Conservation (phyloP, 2,329 filamentous ascomycete genomes). For the Aureobasidium sp. region DNA sequence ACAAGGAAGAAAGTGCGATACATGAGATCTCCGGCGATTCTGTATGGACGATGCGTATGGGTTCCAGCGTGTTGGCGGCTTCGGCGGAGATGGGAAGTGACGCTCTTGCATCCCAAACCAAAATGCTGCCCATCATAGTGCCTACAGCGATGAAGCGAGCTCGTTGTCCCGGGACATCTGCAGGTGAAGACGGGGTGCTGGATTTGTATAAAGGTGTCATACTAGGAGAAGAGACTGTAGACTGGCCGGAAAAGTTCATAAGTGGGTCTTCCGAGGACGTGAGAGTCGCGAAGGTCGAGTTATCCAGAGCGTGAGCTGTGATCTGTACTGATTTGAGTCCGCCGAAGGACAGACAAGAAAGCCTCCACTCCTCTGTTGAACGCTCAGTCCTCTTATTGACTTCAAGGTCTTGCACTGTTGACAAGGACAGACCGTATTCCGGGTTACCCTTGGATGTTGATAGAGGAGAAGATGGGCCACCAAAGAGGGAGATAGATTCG, state of each 20-base stretch:
- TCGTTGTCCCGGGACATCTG: constrained; percentile 74
- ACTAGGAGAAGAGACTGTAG: constrained; percentile 44
- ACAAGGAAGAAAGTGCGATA: constrained; percentile 73
- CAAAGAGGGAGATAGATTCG: constrained; percentile 41
- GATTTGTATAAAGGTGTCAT: constrained; percentile 43
- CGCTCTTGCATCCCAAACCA: constrained; percentile 79
- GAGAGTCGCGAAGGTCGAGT: constrained; percentile 61
- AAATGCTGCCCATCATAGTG: constrained; percentile 65
- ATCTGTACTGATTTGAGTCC: constrained; percentile 53
- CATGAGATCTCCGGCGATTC: constrained; percentile 82
- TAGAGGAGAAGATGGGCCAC: constrained; percentile 32
- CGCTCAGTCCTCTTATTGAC: constrained; percentile 15
- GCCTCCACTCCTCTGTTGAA: constrained; percentile 55
- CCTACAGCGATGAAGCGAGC: constrained; percentile 74
- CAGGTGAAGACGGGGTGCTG: constrained; percentile 35
- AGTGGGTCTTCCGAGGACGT: constrained; percentile 72
- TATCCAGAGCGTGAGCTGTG: constrained; percentile 62
- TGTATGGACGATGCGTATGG: constrained; percentile 76
- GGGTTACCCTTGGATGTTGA: constrained; percentile 21
- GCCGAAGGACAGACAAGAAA: constrained; percentile 53
- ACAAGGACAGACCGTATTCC: not conserved
- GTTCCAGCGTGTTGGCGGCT: constrained; percentile 51
- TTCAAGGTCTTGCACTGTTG: not conserved
- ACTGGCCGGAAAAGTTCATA: constrained; percentile 47
- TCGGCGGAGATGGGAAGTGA: constrained; percentile 46